phyloP scores from a whole-genome alignment of 768 basidiomycete genomes.

The Panaeolus cyanescens region DNA sequence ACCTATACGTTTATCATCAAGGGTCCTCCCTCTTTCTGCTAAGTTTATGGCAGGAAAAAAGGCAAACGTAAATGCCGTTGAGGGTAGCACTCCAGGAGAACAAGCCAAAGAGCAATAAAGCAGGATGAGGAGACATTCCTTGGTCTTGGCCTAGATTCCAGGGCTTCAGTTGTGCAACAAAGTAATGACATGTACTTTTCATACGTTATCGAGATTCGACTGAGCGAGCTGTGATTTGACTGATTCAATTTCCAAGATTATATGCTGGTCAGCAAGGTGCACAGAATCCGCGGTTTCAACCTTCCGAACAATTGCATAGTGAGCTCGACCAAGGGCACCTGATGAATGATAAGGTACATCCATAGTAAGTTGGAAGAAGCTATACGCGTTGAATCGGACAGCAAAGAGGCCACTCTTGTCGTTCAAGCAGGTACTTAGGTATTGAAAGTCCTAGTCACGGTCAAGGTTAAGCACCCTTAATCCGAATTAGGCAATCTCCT shows the following conservation, averaged over 20 bases:
- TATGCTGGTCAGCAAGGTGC: constrained; percentile 60
- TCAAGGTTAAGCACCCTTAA: background rate
- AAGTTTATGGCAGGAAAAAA: constrained; percentile 76
- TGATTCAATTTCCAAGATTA: constrained; percentile 59
- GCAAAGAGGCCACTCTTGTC: background rate
- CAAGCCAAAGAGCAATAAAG: constrained; percentile 66
- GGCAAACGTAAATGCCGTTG: constrained; percentile 65
- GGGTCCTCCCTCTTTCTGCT: constrained; percentile 64
- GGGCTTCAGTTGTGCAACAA: constrained; percentile 13
- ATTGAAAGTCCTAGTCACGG: background rate
- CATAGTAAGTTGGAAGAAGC: constrained; percentile 39
- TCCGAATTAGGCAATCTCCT: background rate
- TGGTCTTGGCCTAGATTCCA: constrained; percentile 55
- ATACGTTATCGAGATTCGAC: constrained; percentile 53
- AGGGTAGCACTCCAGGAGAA: constrained; percentile 40
- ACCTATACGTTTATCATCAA: constrained; percentile 73
- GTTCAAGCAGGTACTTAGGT: no score
- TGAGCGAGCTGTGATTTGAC: constrained; percentile 55
- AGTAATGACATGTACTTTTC: constrained; percentile 24
- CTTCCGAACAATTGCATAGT: constrained; percentile 75
- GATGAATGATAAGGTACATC: constrained; percentile 78
- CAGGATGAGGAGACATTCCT: constrained; percentile 67
- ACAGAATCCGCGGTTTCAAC: constrained; percentile 63
- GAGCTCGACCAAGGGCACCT: constrained; percentile 72
- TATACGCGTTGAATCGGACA: background rate